phyloP scores from a whole-genome alignment of 2,329 filamentous ascomycete species.

The Thelonectria rubi region DNA sequence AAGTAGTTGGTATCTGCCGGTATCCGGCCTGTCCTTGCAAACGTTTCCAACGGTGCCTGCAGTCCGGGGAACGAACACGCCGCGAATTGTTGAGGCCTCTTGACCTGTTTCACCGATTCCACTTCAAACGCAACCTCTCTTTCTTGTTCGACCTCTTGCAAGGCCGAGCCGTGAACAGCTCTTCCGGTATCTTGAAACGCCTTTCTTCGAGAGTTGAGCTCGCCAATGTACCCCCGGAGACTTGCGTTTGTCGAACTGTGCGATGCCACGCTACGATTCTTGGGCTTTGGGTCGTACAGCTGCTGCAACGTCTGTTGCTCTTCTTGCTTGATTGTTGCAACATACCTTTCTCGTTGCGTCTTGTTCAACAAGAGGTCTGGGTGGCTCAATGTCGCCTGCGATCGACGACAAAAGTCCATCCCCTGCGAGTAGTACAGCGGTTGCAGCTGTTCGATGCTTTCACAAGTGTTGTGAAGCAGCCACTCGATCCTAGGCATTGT shows the following conservation, averaged over 20 bases:
- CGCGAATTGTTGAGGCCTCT: slow-evolving; percentile 55
- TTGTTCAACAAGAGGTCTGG: slow-evolving; percentile 52
- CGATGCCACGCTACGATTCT: slow-evolving; percentile 21
- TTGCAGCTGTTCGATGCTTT: slow-evolving; percentile 65
- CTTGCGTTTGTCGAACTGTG: slow-evolving; percentile 26
- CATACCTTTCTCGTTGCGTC: slow-evolving; percentile 46
- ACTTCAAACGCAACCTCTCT: slow-evolving; percentile 67
- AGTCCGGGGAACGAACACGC: slow-evolving; percentile 57
- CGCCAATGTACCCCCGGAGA: slow-evolving; percentile 32
- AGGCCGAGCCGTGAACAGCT: slow-evolving; percentile 57
- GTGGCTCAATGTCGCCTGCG: slow-evolving; percentile 57
- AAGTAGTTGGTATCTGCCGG: slow-evolving; percentile 43
- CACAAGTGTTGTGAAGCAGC: slow-evolving; percentile 60
- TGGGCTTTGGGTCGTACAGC: slow-evolving; percentile 59
- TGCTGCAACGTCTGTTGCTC: slow-evolving; percentile 67
- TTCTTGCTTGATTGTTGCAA: slow-evolving; percentile 52
- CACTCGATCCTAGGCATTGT: slow-evolving; percentile 29
- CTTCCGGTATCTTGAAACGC: slow-evolving; percentile 39
- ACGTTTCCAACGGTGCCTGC: slow-evolving; percentile 57
- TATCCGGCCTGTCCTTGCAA: slow-evolving; percentile 58
- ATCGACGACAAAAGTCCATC: slow-evolving; percentile 65
- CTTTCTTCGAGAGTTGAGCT: slow-evolving; percentile 35
- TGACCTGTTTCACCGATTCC: slow-evolving; percentile 63
- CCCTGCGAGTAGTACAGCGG: slow-evolving; percentile 68
- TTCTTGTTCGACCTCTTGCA: slow-evolving; percentile 68